phyloP scores from a whole-genome alignment of 2,329 filamentous ascomycete genomes.

The Aureobasidium vineae region DNA sequence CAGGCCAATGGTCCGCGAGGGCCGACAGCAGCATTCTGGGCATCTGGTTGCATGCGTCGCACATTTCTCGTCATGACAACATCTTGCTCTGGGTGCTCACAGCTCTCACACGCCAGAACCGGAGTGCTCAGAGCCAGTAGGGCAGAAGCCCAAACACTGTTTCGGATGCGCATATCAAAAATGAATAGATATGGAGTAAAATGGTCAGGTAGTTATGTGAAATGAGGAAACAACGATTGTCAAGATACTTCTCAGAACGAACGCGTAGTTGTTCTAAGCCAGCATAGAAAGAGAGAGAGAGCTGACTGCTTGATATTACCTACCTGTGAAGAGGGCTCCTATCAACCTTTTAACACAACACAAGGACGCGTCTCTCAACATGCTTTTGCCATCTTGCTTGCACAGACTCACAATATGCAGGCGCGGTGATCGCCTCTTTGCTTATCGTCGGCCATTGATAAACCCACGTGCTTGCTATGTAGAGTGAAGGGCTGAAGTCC shows the following conservation, averaged over 20 bases:
- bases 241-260: neutral
- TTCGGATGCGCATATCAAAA: neutral
- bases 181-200: neutral
- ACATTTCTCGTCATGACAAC: conserved; percentile 45
- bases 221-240: neutral
- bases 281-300: neutral
- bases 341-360: conserved; percentile 8
- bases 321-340: neutral
- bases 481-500: neutral
- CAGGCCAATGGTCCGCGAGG: conserved; percentile 53
- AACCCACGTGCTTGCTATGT: conserved; percentile 13
- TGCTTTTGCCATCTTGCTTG: conserved; percentile 18
- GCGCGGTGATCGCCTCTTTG: conserved; percentile 20
- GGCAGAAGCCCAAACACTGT: conserved; percentile 3
- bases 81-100: conserved; percentile 44
- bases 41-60: conserved; percentile 48
- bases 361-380: neutral
- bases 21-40: conserved; percentile 41
- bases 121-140: neutral
- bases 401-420: conserved; percentile 13
- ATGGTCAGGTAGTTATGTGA: neutral
- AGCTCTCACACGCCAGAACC: conserved; percentile 38
- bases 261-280: neutral
- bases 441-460: conserved; percentile 20
- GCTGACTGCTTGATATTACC: neutral